phyloP scores from a whole-genome alignment of 305 asterid species.

The Ruellia speciosa region DNA sequence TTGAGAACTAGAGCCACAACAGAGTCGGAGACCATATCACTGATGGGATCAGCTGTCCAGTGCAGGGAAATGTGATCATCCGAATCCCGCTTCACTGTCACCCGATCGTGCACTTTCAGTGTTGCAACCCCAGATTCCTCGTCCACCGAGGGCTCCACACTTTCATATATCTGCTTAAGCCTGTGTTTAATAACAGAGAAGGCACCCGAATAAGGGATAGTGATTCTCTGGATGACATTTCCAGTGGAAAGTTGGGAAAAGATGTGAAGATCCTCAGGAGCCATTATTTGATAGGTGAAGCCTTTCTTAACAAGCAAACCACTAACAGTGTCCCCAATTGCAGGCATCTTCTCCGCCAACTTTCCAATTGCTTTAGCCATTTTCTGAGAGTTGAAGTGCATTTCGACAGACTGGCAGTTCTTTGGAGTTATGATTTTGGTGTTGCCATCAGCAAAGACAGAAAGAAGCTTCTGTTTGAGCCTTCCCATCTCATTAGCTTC shows the following conservation, averaged over 20 bases:
- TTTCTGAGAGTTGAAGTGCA: slow-evolving; percentile 90
- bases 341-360: slow-evolving; percentile 65
- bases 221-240: slow-evolving; percentile 68
- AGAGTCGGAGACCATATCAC: slow-evolving; percentile 95
- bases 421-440: slow-evolving; percentile 84
- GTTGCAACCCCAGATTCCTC: slow-evolving; percentile 75
- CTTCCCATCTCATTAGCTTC: slow-evolving; percentile 88
- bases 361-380: slow-evolving; percentile 81
- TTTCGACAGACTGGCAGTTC: slow-evolving; percentile 86
- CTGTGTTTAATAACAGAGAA: slow-evolving; percentile 78
- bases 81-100: slow-evolving; percentile 75
- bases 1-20: slow-evolving; percentile 74
- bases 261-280: slow-evolving; percentile 85
- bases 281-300: slow-evolving; percentile 94
- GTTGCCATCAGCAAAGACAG: slow-evolving; percentile 75
- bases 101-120: slow-evolving; percentile 67
- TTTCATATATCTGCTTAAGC: slow-evolving; percentile 82
- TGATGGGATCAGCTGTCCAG: slow-evolving; percentile 90
- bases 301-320: slow-evolving; percentile 95
- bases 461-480: slow-evolving; percentile 78
- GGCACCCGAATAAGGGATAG: slow-evolving; percentile 93
- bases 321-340: slow-evolving; percentile 68
- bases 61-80: slow-evolving; percentile 85
- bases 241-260: slow-evolving; percentile 90
- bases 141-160: slow-evolving; percentile 63